Evolutionary conservation across 768 basidiomycete genomes (phyloP).

Genomic region (Agrocybe praecox): DNA sequence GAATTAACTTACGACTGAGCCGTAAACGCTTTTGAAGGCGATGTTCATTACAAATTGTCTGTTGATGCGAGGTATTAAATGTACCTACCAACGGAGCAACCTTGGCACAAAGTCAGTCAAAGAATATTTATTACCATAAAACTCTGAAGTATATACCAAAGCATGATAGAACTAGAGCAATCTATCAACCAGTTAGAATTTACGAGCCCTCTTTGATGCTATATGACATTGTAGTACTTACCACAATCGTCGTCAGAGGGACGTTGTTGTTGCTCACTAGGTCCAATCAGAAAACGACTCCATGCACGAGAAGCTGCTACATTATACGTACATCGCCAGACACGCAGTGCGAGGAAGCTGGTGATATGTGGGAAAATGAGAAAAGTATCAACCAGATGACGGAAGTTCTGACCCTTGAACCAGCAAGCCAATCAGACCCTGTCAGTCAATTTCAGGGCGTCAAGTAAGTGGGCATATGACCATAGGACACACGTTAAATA

Average conservation of each 20-base stretch:
- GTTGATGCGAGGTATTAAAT: neutral
- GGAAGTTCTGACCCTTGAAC: slow-evolving; percentile 47
- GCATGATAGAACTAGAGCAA: slow-evolving; percentile 46
- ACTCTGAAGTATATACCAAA: slow-evolving; percentile 39
- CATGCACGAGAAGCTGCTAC: neutral
- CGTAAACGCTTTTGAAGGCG: slow-evolving; percentile 41
- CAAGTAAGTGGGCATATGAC: neutral
- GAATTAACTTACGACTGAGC: slow-evolving; percentile 42
- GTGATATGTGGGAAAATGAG: neutral
- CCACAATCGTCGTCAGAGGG: slow-evolving; percentile 42
- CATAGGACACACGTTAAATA: slow-evolving; percentile 49
- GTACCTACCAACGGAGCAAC: slow-evolving; percentile 42
- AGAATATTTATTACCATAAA: neutral
- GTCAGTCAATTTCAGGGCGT: neutral
- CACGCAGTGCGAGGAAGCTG: slow-evolving; percentile 45
- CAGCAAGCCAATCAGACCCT: slow-evolving; percentile 58
- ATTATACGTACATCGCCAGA: slow-evolving; percentile 43
- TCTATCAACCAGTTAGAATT: slow-evolving; percentile 24
- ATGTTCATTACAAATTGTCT: slow-evolving; percentile 3
- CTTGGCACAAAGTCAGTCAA: slow-evolving; percentile 20
- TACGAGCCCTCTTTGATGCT: neutral
- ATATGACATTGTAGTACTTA: slow-evolving; percentile 25
- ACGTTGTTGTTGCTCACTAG: slow-evolving; percentile 53
- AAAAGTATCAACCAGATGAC: neutral
- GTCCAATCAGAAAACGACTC: neutral